phyloP scores from a whole-genome alignment of 192 early-diverging fungal genomes.

The Gigaspora rosea region DNA sequence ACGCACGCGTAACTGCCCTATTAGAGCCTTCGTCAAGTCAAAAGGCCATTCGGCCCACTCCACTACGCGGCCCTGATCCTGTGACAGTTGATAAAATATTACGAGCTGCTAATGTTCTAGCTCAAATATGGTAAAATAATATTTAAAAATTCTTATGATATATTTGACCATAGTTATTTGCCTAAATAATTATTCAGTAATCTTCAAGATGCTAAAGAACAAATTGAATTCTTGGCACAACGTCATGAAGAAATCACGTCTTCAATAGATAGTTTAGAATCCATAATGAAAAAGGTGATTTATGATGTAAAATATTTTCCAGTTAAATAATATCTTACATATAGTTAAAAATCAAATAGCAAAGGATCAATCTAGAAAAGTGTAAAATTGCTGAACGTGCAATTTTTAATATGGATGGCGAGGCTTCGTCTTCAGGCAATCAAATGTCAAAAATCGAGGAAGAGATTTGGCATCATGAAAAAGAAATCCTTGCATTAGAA shows the following conservation, averaged over 20 bases:
- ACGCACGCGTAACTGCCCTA: slow-evolving; percentile 12
- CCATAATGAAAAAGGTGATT: slow-evolving; percentile 21
- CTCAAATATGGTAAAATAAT: slow-evolving; percentile 23
- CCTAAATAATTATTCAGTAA: slow-evolving; percentile 1
- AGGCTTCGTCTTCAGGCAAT: background rate
- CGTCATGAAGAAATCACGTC: slow-evolving; percentile 32
- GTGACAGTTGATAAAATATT: slow-evolving; percentile 29
- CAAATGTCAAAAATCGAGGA: background rate
- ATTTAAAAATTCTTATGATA: background rate
- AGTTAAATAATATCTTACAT: background rate
- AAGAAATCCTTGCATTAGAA: slow-evolving; percentile 30
- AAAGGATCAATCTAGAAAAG: slow-evolving; percentile 23
- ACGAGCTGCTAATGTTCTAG: slow-evolving; percentile 29
- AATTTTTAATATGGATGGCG: background rate
- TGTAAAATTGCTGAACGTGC: background rate
- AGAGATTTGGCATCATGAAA: slow-evolving; percentile 15
- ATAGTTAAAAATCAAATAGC: background rate
- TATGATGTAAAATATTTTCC: background rate
- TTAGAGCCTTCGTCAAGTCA: background rate
- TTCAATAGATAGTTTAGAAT: slow-evolving; percentile 32
- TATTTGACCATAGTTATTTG: background rate
- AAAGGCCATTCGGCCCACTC: slow-evolving; percentile 19
- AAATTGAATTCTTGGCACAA: slow-evolving; percentile 9
- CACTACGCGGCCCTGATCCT: slow-evolving; percentile 18
- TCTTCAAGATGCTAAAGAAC: slow-evolving; percentile 9